Evolutionary conservation across 2,329 filamentous ascomycete genomes (phyloP), one percentile per base, ranked within the genome.

Genomic region (Pleomassaria siparia): DNA sequence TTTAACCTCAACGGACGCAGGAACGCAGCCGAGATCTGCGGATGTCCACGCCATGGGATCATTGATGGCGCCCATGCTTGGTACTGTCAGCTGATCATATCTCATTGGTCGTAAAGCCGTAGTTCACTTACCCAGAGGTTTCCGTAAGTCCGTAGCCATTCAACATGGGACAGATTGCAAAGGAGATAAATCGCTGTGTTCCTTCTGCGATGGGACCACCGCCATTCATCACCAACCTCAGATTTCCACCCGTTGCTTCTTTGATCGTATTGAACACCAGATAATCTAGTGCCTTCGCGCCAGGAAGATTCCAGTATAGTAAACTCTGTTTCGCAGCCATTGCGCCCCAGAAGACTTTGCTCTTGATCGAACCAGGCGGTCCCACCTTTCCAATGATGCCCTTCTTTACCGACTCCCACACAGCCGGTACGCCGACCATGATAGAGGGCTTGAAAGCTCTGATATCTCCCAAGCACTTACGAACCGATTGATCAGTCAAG

Each of bases 341-440:
- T 10, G 81, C 83, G 43, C 79, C 82, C 83, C 83, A 86, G 79
- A 99, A 99, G 53, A 97, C 74, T 61, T 86, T 85, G 72, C 80
- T 85, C 49, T 86, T 80, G 33, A 97, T 48, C n/a, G 80, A 72
- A 62, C 85, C 85, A 52, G 87, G 81, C 48, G 80, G 76, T 66
- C 88, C 86, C 50, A 97, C 85, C 72, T 91, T 90, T 61, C 77
- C 74, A 55, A 92, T 77, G 62, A 99, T 88, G 45, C 94, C 94
- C 79, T 99, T 99, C 78, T 91, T 92, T 63, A 99, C 87, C 1
- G 89, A 91, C 75, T 99, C 94, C 91, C 92, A 99, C 25, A 99
- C 87, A 49, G 95, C 91, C 1, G 94, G 94, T 2, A 99, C 94
- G 69, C 94, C 94, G 30, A 96, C 88, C 68, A 99, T 81, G 66